Conservation (phyloP, 805 yeast species). For the Pichia cephalocereana region DNA sequence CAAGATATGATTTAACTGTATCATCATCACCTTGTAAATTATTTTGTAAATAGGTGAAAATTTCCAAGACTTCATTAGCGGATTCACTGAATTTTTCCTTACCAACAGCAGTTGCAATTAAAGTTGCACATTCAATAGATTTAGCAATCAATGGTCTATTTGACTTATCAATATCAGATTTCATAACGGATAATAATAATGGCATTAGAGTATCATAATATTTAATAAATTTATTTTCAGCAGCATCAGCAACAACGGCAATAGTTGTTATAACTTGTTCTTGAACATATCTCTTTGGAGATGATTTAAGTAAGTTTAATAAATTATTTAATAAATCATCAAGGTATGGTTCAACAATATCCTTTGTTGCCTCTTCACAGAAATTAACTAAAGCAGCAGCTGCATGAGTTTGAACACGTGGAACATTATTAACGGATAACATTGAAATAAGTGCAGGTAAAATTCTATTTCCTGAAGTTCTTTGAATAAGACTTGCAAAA, state of each 20-base stretch:
- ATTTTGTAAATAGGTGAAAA: conserved; percentile 63
- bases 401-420: conserved; percentile 95
- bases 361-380: conserved; percentile 84
- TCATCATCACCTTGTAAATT: conserved; percentile 60
- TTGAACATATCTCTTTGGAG: conserved; percentile 85
- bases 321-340: conserved; percentile 71
- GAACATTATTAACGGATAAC: conserved; percentile 63
- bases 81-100: conserved; percentile 76
- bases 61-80: conserved; percentile 60
- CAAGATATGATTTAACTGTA: conserved; percentile 77
- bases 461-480: conserved; percentile 66
- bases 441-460: conserved; percentile 84
- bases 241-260: conserved; percentile 95
- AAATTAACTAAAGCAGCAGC: conserved; percentile 97
- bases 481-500: conserved; percentile 83
- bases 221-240: conserved; percentile 77
- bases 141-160: conserved; percentile 79
- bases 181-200: conserved; percentile 66
- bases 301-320: conserved; percentile 63
- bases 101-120: conserved; percentile 93
- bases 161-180: conserved; percentile 69
- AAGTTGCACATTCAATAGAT: conserved; percentile 90
- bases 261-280: conserved; percentile 96
- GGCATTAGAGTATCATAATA: conserved; percentile 96
- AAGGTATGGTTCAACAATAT: conserved; percentile 83